phyloP scores from a whole-genome alignment of 441 rosid genomes.

The Populus hybrid region DNA sequence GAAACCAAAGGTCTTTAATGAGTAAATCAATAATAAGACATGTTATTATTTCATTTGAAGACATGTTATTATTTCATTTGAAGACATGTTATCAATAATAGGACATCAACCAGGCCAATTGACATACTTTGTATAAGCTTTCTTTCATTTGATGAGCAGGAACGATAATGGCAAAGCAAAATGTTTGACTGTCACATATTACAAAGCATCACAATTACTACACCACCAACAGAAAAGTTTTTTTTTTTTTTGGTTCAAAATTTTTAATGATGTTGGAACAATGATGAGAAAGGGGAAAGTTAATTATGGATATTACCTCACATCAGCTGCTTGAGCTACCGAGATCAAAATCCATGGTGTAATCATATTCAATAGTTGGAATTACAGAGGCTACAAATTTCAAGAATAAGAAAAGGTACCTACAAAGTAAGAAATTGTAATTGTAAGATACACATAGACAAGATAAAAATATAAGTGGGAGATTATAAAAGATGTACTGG shows the following conservation, averaged over 20 bases:
- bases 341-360: slow-evolving; percentile 93
- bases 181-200: neutral
- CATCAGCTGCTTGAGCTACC: slow-evolving; percentile 77
- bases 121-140: neutral
- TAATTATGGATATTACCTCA: slow-evolving; percentile 31
- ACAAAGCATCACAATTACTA: neutral
- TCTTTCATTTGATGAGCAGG: neutral
- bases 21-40: neutral
- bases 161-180: neutral
- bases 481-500: neutral
- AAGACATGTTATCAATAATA: neutral
- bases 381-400: slow-evolving; percentile 92
- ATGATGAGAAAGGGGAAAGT: neutral
- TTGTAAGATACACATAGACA: neutral
- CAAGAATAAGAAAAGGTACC: slow-evolving; percentile 92
- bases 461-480: neutral
- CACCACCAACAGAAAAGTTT: neutral
- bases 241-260: neutral
- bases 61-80: too few species aligned
- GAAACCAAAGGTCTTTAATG: neutral
- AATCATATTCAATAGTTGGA: slow-evolving; percentile 92
- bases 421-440: slow-evolving; percentile 21
- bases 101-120: neutral
- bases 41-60: too few species aligned
- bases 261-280: neutral